These are phyloP conservation scores for Lentinula edodes DNA, from an alignment of 768 basidiomycete species.

Conservation along the genomic window DNA sequence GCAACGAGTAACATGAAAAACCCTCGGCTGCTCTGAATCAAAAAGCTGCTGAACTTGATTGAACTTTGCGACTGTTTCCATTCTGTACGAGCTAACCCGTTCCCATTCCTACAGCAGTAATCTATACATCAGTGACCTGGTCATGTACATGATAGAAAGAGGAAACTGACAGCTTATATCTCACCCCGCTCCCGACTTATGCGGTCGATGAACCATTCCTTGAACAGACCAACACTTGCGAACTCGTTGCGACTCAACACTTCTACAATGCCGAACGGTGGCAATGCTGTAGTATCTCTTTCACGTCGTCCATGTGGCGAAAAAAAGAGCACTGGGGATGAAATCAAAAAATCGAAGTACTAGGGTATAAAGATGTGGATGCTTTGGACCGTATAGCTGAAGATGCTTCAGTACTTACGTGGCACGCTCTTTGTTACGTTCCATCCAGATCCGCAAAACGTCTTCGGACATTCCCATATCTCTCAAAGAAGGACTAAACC, in stretches of 20 bases:
- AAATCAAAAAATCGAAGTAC: constrained; percentile 88
- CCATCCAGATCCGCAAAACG: constrained; percentile 90
- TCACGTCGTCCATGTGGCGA: constrained; percentile 70
- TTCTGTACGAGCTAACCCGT: constrained; percentile 81
- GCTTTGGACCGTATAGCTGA: constrained; percentile 60
- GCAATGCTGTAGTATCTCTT: constrained; percentile 68
- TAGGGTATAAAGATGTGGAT: constrained; percentile 78
- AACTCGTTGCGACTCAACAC: constrained; percentile 84
- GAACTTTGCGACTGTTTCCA: constrained; percentile 76
- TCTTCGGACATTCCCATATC: constrained; percentile 95
- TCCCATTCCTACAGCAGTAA: constrained; percentile 65
- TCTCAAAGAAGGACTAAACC: constrained; percentile 93
- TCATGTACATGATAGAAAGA: neutral
- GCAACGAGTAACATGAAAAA: constrained; percentile 94
- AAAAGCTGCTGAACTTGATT: constrained; percentile 78
- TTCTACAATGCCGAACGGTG: constrained; percentile 83
- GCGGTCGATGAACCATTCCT: constrained; percentile 82
- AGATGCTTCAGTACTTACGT: constrained; percentile 67
- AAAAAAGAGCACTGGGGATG: constrained; percentile 64
- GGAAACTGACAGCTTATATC: constrained; percentile 66
- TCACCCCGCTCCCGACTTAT: constrained; percentile 71
- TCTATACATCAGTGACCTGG: neutral
- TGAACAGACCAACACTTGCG: constrained; percentile 86
- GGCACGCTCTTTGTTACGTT: constrained; percentile 42
- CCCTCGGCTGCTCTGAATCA: constrained; percentile 71